Evolutionary conservation across 2,329 filamentous ascomycete genomes (phyloP).

Genomic region (Byssothecium circinans): DNA sequence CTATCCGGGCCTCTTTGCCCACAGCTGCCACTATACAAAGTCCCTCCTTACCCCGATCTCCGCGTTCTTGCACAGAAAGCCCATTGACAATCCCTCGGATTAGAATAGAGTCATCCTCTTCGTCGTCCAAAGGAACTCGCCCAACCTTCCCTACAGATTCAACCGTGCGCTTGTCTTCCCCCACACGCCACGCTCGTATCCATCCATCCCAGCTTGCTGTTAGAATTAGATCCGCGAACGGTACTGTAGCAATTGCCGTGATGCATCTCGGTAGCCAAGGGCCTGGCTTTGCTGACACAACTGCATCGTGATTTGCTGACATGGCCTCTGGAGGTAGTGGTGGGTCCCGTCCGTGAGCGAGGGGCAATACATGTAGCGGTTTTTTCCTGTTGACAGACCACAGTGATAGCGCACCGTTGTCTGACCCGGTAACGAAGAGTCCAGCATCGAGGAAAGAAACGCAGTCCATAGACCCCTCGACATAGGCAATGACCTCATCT

Average conservation of each 20-base stretch:
- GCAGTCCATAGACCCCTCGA: constrained; percentile 86
- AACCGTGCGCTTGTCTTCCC: constrained; percentile 70
- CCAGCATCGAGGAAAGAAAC: constrained; percentile 87
- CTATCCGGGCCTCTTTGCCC: constrained; percentile 82
- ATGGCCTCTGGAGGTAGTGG: constrained; percentile 67
- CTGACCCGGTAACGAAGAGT: constrained; percentile 88
- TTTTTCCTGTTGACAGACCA: constrained; percentile 97
- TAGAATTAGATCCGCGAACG: constrained; percentile 86
- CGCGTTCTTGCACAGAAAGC: constrained; percentile 82
- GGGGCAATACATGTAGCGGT: constrained; percentile 74
- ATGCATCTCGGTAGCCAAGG: constrained; percentile 78
- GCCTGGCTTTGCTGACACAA: constrained; percentile 50
- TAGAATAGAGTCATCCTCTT: constrained; percentile 21
- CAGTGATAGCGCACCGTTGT: constrained; percentile 83
- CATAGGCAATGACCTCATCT: constrained; percentile 49
- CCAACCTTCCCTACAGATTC: constrained; percentile 71
- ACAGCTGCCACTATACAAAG: constrained; percentile 84
- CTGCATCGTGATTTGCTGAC: constrained; percentile 65
- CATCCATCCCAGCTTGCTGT: constrained; percentile 94
- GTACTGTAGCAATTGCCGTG: constrained; percentile 82
- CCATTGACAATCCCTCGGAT: constrained; percentile 84
- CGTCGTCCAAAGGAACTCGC: constrained; percentile 23
- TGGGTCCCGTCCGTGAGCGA: constrained; percentile 84
- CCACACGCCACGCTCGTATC: constrained; percentile 82
- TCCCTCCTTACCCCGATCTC: constrained; percentile 71